Evolutionary conservation across 176 grass and related monocot species (phyloP).

Genomic region (Miscanthus lutarioriparius): DNA sequence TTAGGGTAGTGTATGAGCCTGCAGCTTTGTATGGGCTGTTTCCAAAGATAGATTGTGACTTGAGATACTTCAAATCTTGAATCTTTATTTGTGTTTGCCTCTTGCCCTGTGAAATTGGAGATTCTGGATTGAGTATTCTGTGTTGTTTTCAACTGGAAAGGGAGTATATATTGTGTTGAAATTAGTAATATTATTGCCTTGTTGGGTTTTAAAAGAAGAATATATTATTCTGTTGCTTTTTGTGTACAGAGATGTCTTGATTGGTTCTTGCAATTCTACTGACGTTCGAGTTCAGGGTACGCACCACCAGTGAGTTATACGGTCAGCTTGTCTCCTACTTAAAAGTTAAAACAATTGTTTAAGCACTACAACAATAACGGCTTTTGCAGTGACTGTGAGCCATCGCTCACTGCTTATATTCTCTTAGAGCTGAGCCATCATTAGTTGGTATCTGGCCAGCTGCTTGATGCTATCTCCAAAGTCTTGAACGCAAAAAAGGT

Average conservation of each 20-base stretch:
- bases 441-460: conserved; percentile 48
- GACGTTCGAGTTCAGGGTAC: conserved; percentile 28
- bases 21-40: neutral
- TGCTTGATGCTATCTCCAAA: conserved; percentile 41
- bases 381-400: conserved; percentile 20
- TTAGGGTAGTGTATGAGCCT: neutral
- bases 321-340: conserved; percentile 25
- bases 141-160: conserved; percentile 10
- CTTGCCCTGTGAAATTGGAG: neutral
- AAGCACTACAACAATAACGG: neutral
- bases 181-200: neutral
- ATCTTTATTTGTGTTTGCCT: neutral
- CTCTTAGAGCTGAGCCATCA: conserved; percentile 20
- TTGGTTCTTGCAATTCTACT: conserved; percentile 34
- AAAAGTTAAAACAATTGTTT: neutral
- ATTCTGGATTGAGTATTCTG: conserved; percentile 27
- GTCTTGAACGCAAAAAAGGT: conserved; percentile 21
- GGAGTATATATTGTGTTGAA: neutral
- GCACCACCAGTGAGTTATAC: neutral
- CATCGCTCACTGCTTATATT: conserved; percentile 10
- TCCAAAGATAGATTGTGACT: neutral
- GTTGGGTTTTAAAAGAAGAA: neutral
- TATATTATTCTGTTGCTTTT: conserved; percentile 36
- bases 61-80: neutral
- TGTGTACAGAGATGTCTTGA: conserved; percentile 35